Evolutionary conservation across 257 asterid genomes (phyloP).

Genomic region (Ajuga chamaepitys): DNA sequence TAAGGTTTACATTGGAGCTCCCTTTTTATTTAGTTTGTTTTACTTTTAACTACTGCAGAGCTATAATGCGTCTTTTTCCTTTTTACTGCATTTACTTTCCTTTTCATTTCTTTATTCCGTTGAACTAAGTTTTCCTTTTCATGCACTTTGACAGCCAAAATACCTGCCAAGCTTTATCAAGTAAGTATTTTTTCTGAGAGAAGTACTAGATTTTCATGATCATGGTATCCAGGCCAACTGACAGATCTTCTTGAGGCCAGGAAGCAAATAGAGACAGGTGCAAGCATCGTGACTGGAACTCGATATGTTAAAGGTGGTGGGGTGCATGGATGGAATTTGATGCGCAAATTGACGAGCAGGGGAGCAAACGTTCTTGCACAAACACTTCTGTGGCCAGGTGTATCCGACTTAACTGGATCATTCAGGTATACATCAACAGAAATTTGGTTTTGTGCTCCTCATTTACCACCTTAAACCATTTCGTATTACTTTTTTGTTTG

Average conservation of each 20-base stretch:
- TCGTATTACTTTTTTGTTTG: slow-evolving; percentile 12
- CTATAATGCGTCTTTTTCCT: not conserved
- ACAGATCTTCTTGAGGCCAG: slow-evolving; percentile 34
- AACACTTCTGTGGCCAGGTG: slow-evolving; percentile 98
- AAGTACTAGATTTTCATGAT: slow-evolving; percentile 3
- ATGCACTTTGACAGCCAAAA: slow-evolving; percentile 61
- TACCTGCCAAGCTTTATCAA: slow-evolving; percentile 86
- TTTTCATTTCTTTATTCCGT: not conserved
- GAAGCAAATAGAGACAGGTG: slow-evolving; percentile 89
- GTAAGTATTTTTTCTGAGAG: slow-evolving; percentile 38
- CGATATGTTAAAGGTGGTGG: slow-evolving; percentile 93
- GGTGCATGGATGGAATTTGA: slow-evolving; percentile 94
- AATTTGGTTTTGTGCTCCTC: not conserved
- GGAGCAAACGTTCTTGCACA: slow-evolving; percentile 99
- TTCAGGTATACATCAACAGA: slow-evolving; percentile 56
- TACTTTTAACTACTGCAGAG: not conserved
- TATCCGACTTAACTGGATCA: slow-evolving; percentile 95
- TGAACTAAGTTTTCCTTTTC: slow-evolving; percentile 15
- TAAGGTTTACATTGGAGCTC: too few relatives aligned
- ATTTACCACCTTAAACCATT: not conserved
- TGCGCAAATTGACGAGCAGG: slow-evolving; percentile 97
- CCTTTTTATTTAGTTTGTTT: too few relatives aligned
- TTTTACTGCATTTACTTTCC: not conserved
- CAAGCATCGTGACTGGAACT: slow-evolving; percentile 95
- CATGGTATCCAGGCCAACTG: slow-evolving; percentile 9